Evolutionary conservation across 352 stramenopile species (phyloP).

Genomic region (Stephanocyclus meneghinianus): DNA sequence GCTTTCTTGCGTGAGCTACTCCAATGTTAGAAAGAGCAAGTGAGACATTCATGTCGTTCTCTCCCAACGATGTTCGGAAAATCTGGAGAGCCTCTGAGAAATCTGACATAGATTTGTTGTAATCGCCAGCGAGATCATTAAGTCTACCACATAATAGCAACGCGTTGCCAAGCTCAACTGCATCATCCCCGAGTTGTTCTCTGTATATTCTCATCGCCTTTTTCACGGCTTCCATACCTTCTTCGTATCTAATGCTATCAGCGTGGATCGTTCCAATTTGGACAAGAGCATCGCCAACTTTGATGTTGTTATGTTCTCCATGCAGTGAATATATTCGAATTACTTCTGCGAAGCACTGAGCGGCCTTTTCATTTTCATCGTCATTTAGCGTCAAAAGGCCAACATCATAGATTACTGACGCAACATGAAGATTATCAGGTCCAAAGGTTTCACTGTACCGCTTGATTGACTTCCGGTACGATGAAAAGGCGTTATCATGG

Average conservation of each 20-base stretch:
- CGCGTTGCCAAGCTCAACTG: conserved; percentile 44
- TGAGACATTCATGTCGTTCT: conserved; percentile 52
- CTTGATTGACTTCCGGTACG: conserved; percentile 46
- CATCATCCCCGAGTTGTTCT: conserved; percentile 38
- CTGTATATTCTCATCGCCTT: conserved; percentile 59
- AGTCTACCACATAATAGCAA: conserved; percentile 45
- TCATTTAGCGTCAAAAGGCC: conserved; percentile 36
- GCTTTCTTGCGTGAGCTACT: conserved; percentile 48
- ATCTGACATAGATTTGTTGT: conserved; percentile 41
- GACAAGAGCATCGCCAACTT: conserved; percentile 51
- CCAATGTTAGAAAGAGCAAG: conserved; percentile 53
- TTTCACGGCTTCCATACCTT: conserved; percentile 37
- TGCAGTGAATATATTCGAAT: conserved; percentile 49
- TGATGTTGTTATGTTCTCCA: conserved; percentile 34
- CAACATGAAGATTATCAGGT: conserved; percentile 41
- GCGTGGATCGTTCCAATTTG: conserved; percentile 46
- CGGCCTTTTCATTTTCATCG: conserved; percentile 31
- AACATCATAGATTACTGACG: conserved; percentile 56
- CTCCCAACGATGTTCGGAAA: conserved; percentile 33
- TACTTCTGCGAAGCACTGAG: conserved; percentile 52
- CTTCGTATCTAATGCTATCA: conserved; percentile 38
- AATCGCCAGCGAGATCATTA: conserved; percentile 34
- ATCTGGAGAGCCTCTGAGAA: conserved; percentile 53
- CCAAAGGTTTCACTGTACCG: conserved; percentile 43
- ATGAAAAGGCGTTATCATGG: conserved; percentile 52